Evolutionary conservation across 768 basidiomycete genomes (phyloP), one percentile per base, ranked within the genome.

Genomic region (Phylloporus scabripes): DNA sequence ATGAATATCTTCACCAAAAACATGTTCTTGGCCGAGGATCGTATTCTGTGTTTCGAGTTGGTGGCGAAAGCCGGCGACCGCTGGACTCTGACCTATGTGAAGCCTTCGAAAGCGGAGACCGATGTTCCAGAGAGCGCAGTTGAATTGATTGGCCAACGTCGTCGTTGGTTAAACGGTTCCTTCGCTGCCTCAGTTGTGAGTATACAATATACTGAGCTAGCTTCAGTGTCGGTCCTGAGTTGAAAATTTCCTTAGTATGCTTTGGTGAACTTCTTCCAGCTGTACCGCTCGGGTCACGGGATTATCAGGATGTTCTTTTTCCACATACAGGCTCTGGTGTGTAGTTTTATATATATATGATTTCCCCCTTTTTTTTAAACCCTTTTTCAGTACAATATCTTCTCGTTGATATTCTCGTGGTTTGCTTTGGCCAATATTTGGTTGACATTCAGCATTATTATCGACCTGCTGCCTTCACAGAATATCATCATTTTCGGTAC

Each of bases 1-100:
- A 96, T 96, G 94, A 85, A 87, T 66, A 94, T 96, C 60, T 95
- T 96, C 74, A 92, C 90, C 31, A 95, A 94, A 72, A 95, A 94
- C 68, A 87, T 85, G 82, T 82, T 83, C 72, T 70, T 88, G 62
- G 92, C 92, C 49, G 92, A 94, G 71, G 92, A 95, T 74, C 90
- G 94, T 74, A 97, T 97, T 56, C 77, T 97, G 23, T 97, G 94
- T 70, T 98, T 97, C 70, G 94, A 98, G 66, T 75, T 98, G 46
- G 93, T 94, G 18, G 92, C 94, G 10, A 98, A 97, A 69, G 82
- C 79, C 1, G 78, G 79, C 37, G 89, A 91, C 55, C 74, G 78
- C 52, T 98, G 95, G 95, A 89, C 86, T 2, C 71, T 98, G 60
- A 82, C 81, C 12, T 88, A 88, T 57, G 94, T 98, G 62, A 96